Base-by-base conservation (phyloP, 352 stramenopile genomes). In the Pilasporangium apinafurcum region DNA sequence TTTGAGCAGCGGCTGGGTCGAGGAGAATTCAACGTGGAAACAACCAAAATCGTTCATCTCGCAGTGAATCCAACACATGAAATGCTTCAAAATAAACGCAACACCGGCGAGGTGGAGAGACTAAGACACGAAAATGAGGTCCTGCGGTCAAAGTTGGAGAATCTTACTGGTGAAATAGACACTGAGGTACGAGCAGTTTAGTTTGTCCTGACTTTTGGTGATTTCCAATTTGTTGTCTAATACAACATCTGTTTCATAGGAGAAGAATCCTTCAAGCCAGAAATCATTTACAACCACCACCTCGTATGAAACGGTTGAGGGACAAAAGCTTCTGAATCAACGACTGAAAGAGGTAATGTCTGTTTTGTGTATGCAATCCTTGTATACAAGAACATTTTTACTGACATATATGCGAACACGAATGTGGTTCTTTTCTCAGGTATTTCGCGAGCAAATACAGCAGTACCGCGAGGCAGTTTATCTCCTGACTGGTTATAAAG, bases 391-490 rank as follows among this genome's bases (percentile, higher is more conserved):
- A n/a, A n/a, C n/a, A n/a, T n/a, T n/a, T n/a, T n/a, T n/a, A n/a
- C n/a, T n/a, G n/a, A n/a, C n/a, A n/a, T n/a, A n/a, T n/a, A n/a
- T n/a, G n/a, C n/a, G n/a, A n/a, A n/a, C n/a, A n/a, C n/a, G n/a
- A n/a, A n/a, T n/a, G n/a, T n/a, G n/a, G n/a, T n/a, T n/a, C n/a
- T n/a, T n/a, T n/a, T n/a, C n/a, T n/a, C 31, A 92, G 69, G 74
- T 86, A 14, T 95, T 92, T 25, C 82, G 69, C 47, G 84, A 95
- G 47, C 79, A 92, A 67, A 96, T 89, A 32, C 75, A 85, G 51
- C 81, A 86, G 41, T 96, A 95, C 51, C 75, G 86, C 29, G 80
- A 96, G 40, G 83, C 84, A 1, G 81, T 96, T 8, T 94, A 91
- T 40, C 69, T 93, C 21, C 66, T 95, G 21, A 95, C 82, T 1